phyloP scores from a whole-genome alignment of 768 basidiomycete genomes.

The Hericium rajendrae region DNA sequence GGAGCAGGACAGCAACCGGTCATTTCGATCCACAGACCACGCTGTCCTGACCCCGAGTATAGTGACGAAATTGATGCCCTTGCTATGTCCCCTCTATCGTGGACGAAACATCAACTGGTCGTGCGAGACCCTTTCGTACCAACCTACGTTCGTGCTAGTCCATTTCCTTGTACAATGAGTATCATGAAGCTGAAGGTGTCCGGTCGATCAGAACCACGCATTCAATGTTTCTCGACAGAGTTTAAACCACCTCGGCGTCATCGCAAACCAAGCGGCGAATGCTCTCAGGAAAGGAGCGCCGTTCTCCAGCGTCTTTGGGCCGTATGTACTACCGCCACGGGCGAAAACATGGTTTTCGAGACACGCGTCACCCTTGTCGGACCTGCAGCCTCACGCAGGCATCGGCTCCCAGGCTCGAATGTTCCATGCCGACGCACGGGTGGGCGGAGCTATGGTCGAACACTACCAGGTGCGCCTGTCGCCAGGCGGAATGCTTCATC shows the following conservation, averaged over 20 bases:
- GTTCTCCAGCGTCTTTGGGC: neutral
- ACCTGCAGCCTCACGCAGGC: too few relatives aligned
- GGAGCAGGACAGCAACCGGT: conserved; percentile 1
- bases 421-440: too few relatives aligned
- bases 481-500: too few relatives aligned
- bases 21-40: conserved; percentile 2
- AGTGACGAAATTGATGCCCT: neutral
- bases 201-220: conserved; percentile 7
- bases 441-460: too few relatives aligned
- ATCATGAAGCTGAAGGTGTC: neutral
- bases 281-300: neutral
- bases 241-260: neutral
- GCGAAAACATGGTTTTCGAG: neutral
- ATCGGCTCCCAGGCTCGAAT: too few relatives aligned
- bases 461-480: too few relatives aligned
- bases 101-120: conserved; percentile 13
- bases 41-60: neutral
- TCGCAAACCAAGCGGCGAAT: neutral
- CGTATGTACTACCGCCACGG: neutral
- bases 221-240: neutral
- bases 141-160: conserved; percentile 5
- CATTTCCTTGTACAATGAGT: neutral
- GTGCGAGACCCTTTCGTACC: conserved; percentile 11
- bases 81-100: neutral
- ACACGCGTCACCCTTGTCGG: too few relatives aligned